These are phyloP conservation scores for Citrus glauca DNA, from an alignment of 345 rosid genomes.

Conservation along the genomic window DNA sequence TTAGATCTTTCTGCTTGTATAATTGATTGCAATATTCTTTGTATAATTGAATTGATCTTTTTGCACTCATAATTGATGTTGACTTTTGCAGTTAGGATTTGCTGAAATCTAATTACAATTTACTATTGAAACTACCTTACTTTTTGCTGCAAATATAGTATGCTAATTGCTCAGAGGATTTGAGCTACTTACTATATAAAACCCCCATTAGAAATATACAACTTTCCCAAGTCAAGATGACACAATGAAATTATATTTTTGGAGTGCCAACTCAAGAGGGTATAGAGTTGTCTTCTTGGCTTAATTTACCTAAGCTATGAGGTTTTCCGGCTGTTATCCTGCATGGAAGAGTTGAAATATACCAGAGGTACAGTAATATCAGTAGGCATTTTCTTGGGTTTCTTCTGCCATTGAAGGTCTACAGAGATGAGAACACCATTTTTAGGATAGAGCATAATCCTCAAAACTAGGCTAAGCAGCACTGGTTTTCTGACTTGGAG, in stretches of 20 bases:
- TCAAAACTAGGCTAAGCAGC: constrained; percentile 18
- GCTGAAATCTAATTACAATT: neutral
- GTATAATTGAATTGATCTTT: too few relatives aligned
- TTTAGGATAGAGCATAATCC: neutral
- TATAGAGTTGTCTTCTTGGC: neutral
- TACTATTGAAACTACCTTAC: neutral
- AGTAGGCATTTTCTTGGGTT: neutral
- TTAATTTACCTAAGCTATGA: neutral
- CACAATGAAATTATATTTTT: neutral
- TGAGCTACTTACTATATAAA: neutral
- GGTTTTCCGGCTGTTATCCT: neutral
- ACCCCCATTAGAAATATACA: neutral
- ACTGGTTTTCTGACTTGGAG: constrained; percentile 15
- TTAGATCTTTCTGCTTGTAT: neutral
- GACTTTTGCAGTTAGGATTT: neutral
- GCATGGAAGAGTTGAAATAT: neutral
- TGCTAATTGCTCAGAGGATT: neutral
- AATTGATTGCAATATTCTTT: neutral
- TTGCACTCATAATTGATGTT: neutral
- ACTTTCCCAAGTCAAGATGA: neutral
- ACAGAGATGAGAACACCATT: neutral
- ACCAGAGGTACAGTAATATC: neutral
- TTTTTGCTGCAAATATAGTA: neutral
- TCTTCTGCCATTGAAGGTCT: neutral
- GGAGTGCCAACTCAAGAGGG: neutral